A percentile compares a stretch with the other conserved stretches of the same genome.
phyloP scores from a whole-genome alignment of 345 rosid genomes.

The Conringia planisiliqua region DNA sequence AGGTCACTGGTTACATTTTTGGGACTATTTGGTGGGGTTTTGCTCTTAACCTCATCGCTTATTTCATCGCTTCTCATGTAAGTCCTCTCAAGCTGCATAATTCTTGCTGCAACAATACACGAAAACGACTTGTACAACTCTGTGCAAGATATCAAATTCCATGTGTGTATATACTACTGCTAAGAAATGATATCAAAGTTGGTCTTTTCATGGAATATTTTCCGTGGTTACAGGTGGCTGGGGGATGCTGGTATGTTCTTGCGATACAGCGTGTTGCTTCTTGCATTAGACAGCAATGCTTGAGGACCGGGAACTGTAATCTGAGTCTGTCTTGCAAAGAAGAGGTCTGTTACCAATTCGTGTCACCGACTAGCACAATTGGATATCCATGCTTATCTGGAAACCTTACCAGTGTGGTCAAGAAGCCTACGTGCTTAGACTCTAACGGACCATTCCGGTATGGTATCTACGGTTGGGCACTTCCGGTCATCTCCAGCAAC shows the following conservation, averaged over 20 bases:
- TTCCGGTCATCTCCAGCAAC: conserved; percentile 82
- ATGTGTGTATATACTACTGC: background rate
- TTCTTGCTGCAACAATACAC: conserved; percentile 2
- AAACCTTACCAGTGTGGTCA: conserved; percentile 39
- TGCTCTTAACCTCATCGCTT: conserved; percentile 82
- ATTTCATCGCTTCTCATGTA: conserved; percentile 91
- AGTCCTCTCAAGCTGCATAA: conserved; percentile 18
- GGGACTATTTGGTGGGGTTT: conserved; percentile 99
- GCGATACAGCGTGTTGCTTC: conserved; percentile 77
- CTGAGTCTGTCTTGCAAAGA: conserved; percentile 65
- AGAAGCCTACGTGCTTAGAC: conserved; percentile 66
- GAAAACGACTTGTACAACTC: background rate
- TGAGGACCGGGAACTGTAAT: conserved; percentile 42
- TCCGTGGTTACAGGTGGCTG: conserved; percentile 57
- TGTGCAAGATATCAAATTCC: background rate
- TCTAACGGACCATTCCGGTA: conserved; percentile 54
- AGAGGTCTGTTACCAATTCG: conserved; percentile 53
- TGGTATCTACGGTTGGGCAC: conserved; percentile 75
- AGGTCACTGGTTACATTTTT: conserved; percentile 88
- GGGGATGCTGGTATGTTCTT: conserved; percentile 95
- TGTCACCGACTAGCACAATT: conserved; percentile 26
- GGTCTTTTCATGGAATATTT: background rate
- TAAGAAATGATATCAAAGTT: background rate
- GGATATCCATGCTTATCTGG: conserved; percentile 51
- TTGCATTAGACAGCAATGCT: conserved; percentile 67